Evolutionary conservation across 192 early-diverging fungal species (phyloP).

Genomic region (Allomyces macrogynus): DNA sequence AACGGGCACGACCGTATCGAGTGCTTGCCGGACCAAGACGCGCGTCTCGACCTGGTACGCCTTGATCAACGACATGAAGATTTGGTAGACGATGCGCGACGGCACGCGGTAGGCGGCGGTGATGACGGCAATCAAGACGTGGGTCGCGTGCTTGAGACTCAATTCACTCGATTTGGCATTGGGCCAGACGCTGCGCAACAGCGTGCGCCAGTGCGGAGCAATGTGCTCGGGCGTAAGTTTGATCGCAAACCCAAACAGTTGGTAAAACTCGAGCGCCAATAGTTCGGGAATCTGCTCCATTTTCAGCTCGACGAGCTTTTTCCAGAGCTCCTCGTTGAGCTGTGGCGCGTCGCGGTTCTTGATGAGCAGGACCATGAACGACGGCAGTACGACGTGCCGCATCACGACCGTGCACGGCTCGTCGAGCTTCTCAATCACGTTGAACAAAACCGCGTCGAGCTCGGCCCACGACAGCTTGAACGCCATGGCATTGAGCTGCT

Average conservation of each 20-base stretch:
- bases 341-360: too few species aligned
- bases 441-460: not conserved
- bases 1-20: slow-evolving; percentile 83
- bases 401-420: too few species aligned
- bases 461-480: not conserved
- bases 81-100: slow-evolving; percentile 64
- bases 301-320: too few species aligned
- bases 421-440: too few species aligned
- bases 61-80: slow-evolving; percentile 65
- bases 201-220: too few species aligned
- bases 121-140: slow-evolving; percentile 79
- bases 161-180: slow-evolving; percentile 52
- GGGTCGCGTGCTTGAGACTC: slow-evolving; percentile 86
- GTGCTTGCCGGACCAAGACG: slow-evolving; percentile 72
- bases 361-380: too few species aligned
- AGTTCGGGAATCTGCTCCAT: not conserved
- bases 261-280: too few species aligned
- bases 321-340: too few species aligned
- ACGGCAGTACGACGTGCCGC: too few species aligned
- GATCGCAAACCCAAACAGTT: too few species aligned
- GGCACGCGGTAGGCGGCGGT: slow-evolving; percentile 86
- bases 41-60: slow-evolving; percentile 79
- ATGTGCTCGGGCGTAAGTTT: too few species aligned
- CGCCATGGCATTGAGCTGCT: not conserved
- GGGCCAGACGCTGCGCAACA: too few species aligned